Evolutionary conservation across 352 stramenopile genomes (phyloP), one percentile per base, ranked within the genome.

Genomic region (Globisporangium ultimum): DNA sequence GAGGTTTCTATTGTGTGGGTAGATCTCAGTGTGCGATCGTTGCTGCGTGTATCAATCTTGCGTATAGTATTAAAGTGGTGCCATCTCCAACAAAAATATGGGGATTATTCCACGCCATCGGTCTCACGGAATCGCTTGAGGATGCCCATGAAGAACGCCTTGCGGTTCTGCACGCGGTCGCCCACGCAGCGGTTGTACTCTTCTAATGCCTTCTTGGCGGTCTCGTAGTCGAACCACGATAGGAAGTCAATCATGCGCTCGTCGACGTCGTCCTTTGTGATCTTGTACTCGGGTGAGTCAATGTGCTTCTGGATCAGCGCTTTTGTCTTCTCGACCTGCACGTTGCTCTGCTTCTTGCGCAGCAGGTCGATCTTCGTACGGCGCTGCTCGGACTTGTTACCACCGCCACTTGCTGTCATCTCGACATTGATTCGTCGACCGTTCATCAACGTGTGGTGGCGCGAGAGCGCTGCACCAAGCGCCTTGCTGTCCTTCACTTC

Each of bases 61-160:
- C 28, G 28, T 36, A 36, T 36, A 36, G 28, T 36, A 36, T 36
- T 11, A 36, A 36, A 36, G 28, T 36, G 28, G 28, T 36, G 28
- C 28, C 28, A 36, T 10, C 28, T 36, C 28, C 28, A 36, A 36
- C 3, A 10, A 10, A 36, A 36, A 10, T 10, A 10, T 36, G 28
- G 5, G 28, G 8, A 10, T 48, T 83, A 88, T 69, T 94, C 84
- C 5, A 76, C 78, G 14, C 85, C 84, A 43, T 93, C 84, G 0
- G 84, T 95, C 64, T 87, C 63, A 34, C 84, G 77, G 68, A 93
- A 95, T 22, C 86, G 86, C 76, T 95, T 95, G 55, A 95, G 68
- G 54, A 95, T 95, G 28, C 86, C 86, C 86, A 95, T 95, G 66
- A 95, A 95, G 55, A 95, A 95, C 9, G 86, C 84, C 67, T 91